A percentile compares a stretch with the other conserved stretches of the same genome.
These are phyloP conservation scores for Rhamnella rubrinervis DNA, from an alignment of 331 rosid genomes.

Conservation along the genomic window DNA sequence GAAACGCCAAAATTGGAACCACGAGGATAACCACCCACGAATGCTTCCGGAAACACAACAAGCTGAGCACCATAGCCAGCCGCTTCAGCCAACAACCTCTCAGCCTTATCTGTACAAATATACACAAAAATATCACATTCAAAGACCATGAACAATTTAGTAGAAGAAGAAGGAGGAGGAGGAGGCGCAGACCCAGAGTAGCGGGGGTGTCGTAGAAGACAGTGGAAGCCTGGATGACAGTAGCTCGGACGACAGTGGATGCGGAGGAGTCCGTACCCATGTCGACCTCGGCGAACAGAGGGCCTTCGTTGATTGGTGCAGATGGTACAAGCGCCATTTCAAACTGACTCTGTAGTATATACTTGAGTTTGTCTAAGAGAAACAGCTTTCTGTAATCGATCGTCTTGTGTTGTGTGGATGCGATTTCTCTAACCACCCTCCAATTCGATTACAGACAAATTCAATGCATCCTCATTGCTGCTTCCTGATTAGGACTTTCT, in stretches of 20 bases:
- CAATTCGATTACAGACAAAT: no score
- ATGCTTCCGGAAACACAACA: constrained; percentile 96
- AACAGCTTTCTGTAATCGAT: no score
- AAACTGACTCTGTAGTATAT: no score
- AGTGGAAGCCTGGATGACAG: constrained; percentile 80
- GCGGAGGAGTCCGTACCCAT: constrained; percentile 64
- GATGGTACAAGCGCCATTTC: constrained; percentile 52
- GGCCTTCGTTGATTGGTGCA: constrained; percentile 38
- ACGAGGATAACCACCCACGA: constrained; percentile 95
- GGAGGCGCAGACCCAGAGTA: constrained; percentile 55
- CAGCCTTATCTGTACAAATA: constrained; percentile 71
- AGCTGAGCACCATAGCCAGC: constrained; percentile 78
- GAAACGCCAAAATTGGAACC: constrained; percentile 70
- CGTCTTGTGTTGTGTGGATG: no score
- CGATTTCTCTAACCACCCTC: no score
- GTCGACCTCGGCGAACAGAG: constrained; percentile 67
- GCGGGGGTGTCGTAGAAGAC: constrained; percentile 69
- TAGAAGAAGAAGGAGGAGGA: neutral
- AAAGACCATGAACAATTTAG: neutral
- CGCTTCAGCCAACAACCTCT: constrained; percentile 84
- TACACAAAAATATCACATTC: neutral
- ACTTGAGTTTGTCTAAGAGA: no score
- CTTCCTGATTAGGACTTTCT: no score
- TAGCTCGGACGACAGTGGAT: constrained; percentile 59
- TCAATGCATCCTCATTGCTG: no score